Base-by-base conservation (phyloP, 768 basidiomycete species). In the Suillus fuscotomentosus region DNA sequence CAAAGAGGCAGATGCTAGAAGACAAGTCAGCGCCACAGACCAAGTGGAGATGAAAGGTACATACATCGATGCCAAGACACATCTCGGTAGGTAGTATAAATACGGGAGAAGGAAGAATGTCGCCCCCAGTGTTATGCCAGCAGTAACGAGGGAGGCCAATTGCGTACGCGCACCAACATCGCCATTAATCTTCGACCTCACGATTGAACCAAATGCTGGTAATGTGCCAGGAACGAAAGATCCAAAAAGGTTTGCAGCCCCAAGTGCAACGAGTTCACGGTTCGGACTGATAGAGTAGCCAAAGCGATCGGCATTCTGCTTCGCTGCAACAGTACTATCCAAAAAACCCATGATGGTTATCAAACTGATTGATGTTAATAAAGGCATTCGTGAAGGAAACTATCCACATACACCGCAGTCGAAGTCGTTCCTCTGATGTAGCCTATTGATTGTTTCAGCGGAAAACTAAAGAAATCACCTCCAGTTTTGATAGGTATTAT, bases 241-340 rank as follows among this genome's bases (percentile, higher is more conserved):
- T 1, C 82, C 89, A 4, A 79, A 84, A 42, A 97, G 79, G 73
- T 97, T 97, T 14, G 88, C 87, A 13, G 91, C 87, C 51, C 94
- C 81, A 20, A 99, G 81, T 1, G 97, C 97, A 31, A 98, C 96
- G 1, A 99, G 83, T 72, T 99, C 97, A 36, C 97, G 89, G 73
- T 99, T 99, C 0, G 95, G 94, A 67, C 88, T 92, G 67, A 99
- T 91, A 0, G 91, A 85, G 73, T 98, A 90, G 3, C 93, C 91
- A 71, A 90, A 98, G 14, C 89, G 88, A 4, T 87, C 84, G 0
- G 88, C 87, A 65, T 92, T 96, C 74, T 98, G 95, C 71, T 99
- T 97, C 3, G 97, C 97, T 0, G 95, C 92, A 3, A 95, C 94
- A 66, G 97, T 95, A 65, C 91, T 94, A 74, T 99, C 97, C 65